Base-by-base conservation (phyloP, 2,329 filamentous ascomycete species). In the Aureobasidium sp. region DNA sequence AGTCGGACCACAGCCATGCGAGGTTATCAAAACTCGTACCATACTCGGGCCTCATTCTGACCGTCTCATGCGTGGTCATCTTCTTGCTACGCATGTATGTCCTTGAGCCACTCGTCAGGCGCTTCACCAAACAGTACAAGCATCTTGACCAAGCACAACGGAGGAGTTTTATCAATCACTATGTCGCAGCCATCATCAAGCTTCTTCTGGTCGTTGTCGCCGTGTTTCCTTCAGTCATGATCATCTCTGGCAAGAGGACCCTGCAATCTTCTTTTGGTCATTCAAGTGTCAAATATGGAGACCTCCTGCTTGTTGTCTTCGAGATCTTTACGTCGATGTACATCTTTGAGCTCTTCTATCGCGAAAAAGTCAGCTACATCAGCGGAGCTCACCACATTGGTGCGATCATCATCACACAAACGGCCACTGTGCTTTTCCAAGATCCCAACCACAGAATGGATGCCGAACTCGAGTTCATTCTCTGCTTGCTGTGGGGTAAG, bases 321-420 rank as follows among this genome's bases (percentile, higher is more conserved):
- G 70, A 74, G 44, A 64, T 73, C 57, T 60, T 75, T 24, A 68
- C 70, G 12, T 70, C 62, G n/a, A 74, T 74, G 70, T 74, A 75
- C 53, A 59, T 73, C 11, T 74, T 74, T 45, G 73, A 75, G 57
- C 62, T 75, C 5, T 62, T 74, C 38, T 74, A 71, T 52, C 67
- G 72, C 4, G 57, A 62, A 1, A 68, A 69, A 39, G 60, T 74
- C 4, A 73, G 70, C 2, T 67, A 66, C 0, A 66, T 75, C 19
- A 68, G 69, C 3, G 68, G 70, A 1, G 57, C 66, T 10, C 73
- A 75, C 50, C 72, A 75, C 49, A 56, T 69, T 4, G 70, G 70
- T 1, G 67, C 69, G 0, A 68, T 71, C 12, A 22, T 71, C 4
- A 70, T 75, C 24, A 71, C 70, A 0, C 70, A 74, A 54, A 61